phyloP scores from a whole-genome alignment of 2,329 filamentous ascomycete species.

The Hypoxylon sp. region DNA sequence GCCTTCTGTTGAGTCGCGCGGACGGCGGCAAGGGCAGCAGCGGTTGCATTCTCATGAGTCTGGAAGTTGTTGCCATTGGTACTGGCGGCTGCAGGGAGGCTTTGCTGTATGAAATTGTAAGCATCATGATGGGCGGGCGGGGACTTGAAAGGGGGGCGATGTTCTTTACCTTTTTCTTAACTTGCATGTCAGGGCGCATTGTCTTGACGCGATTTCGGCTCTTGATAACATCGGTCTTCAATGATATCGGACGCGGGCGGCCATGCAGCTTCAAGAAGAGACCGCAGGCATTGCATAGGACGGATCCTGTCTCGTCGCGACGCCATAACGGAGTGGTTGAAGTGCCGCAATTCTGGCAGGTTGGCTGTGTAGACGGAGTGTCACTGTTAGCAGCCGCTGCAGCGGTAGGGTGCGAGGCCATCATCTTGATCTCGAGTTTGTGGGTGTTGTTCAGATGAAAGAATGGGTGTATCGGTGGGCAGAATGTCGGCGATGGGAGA shows the following conservation, averaged over 20 bases:
- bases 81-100: slow-evolving; percentile 54
- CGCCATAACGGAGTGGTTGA: slow-evolving; percentile 98
- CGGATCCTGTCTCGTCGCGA: slow-evolving; percentile 93
- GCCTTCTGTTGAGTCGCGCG: slow-evolving; percentile 77
- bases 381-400: slow-evolving; percentile 68
- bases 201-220: slow-evolving; percentile 98
- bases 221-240: slow-evolving; percentile 99
- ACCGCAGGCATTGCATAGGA: slow-evolving; percentile 98
- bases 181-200: slow-evolving; percentile 80
- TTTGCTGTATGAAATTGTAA: slow-evolving; percentile 56
- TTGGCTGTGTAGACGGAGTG: slow-evolving; percentile 82
- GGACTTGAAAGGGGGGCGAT: slow-evolving; percentile 15
- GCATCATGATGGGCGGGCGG: slow-evolving; percentile 27
- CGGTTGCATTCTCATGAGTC: slow-evolving; percentile 69
- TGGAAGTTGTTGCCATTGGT: slow-evolving; percentile 72
- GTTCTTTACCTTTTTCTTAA: slow-evolving; percentile 79
- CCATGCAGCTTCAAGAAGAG: slow-evolving; percentile 98
- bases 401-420: slow-evolving; percentile 58
- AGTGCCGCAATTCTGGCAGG: slow-evolving; percentile 96
- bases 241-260: slow-evolving; percentile 90
- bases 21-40: slow-evolving; percentile 65
- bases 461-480: slow-evolving; percentile 31
- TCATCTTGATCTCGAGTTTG: slow-evolving; percentile 49
- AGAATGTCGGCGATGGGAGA: slow-evolving; percentile 35
- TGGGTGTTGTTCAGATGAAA: slow-evolving; percentile 31